Conservation (phyloP, 2,329 filamentous ascomycete genomes). For the Parascedosporium putredinis region DNA sequence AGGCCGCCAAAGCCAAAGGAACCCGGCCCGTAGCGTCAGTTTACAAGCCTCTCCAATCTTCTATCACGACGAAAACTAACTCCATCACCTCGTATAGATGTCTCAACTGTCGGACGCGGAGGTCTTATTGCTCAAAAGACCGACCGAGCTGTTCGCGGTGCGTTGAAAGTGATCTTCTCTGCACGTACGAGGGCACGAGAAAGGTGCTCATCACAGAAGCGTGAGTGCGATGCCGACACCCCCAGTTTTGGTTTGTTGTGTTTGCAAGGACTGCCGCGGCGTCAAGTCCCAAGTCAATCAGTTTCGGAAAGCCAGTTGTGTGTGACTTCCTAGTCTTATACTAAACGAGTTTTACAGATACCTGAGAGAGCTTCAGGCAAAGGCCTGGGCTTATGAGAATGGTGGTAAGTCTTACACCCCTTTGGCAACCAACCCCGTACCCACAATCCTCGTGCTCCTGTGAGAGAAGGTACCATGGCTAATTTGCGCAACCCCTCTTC, state of each 20-base stretch:
- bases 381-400: constrained; percentile 19
- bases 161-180: constrained; percentile 19
- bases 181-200: constrained; percentile 24
- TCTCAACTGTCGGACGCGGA: constrained; percentile 22
- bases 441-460: too few relatives aligned
- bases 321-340: too few relatives aligned
- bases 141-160: constrained; percentile 24
- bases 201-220: constrained; percentile 25
- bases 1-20: background rate
- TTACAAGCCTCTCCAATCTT: background rate
- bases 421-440: too few relatives aligned
- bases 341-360: constrained; percentile 16
- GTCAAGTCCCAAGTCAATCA: too few relatives aligned
- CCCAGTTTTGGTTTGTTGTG: too few relatives aligned
- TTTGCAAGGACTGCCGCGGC: too few relatives aligned
- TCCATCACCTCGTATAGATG: constrained; percentile 16
- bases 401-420: constrained; percentile 11
- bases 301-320: too few relatives aligned
- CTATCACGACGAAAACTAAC: background rate
- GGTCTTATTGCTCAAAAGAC: constrained; percentile 26
- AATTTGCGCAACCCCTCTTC: too few relatives aligned
- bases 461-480: too few relatives aligned
- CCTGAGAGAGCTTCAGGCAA: constrained; percentile 22
- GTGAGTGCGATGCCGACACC: constrained; percentile 14
- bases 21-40: background rate